Conservation (phyloP, 345 rosid species). For the Corymbia maculata region DNA sequence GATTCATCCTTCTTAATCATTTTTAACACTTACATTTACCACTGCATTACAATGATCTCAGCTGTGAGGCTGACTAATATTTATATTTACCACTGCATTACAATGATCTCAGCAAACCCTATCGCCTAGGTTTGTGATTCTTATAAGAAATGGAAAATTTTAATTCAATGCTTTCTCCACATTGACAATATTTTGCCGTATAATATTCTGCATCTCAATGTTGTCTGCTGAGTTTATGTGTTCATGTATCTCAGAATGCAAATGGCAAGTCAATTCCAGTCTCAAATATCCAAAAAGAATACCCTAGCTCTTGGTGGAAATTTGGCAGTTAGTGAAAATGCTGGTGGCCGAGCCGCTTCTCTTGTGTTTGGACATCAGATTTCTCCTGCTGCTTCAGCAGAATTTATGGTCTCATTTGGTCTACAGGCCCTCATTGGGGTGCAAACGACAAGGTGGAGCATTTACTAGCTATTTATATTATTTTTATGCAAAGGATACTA, state of each 20-base stretch:
- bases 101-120: background rate
- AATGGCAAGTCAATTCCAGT: slow-evolving; percentile 76
- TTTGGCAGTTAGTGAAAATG: slow-evolving; percentile 54
- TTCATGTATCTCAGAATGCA: slow-evolving; percentile 55
- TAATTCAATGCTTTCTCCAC: background rate
- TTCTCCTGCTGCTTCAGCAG: slow-evolving; percentile 71
- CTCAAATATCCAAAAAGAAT: slow-evolving; percentile 70
- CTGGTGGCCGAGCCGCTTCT: slow-evolving; percentile 73
- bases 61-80: background rate
- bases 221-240: slow-evolving; percentile 1
- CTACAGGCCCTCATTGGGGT: slow-evolving; percentile 63
- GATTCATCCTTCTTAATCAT: background rate
- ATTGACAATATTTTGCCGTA: background rate
- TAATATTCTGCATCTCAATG: background rate
- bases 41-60: background rate
- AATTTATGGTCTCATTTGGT: slow-evolving; percentile 74
- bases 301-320: slow-evolving; percentile 65
- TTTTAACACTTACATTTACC: background rate
- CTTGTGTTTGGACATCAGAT: slow-evolving; percentile 56
- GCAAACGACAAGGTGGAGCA: slow-evolving; percentile 68
- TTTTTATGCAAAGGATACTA: background rate
- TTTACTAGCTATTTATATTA: background rate
- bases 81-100: background rate
- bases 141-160: background rate
- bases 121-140: background rate